Evolutionary conservation across 2,329 filamentous ascomycete genomes (phyloP).

Genomic region (Nannizzia gypsea): DNA sequence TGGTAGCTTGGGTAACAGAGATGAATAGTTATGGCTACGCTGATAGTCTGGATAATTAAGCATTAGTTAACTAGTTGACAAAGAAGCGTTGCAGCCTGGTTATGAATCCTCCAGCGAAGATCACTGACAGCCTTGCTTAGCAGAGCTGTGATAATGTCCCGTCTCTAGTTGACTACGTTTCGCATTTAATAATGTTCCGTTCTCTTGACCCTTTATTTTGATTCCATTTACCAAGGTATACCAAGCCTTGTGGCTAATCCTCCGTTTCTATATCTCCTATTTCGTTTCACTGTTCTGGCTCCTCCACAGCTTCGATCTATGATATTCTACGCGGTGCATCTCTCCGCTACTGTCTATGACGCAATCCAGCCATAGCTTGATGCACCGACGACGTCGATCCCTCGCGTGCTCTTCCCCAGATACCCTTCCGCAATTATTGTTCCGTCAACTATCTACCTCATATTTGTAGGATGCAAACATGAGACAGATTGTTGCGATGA

Average conservation of each 20-base stretch:
- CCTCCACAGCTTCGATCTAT: not conserved
- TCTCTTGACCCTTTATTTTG: not conserved
- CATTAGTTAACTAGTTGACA: too few relatives aligned
- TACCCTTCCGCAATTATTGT: not conserved
- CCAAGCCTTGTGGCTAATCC: not conserved
- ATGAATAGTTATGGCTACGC: not conserved
- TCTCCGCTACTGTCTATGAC: not conserved
- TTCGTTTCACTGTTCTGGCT: not conserved
- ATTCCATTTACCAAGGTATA: not conserved
- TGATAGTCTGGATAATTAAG: too few relatives aligned
- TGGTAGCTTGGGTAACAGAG: not conserved
- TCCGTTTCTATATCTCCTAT: not conserved
- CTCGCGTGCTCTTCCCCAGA: not conserved
- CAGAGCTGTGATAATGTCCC: not conserved
- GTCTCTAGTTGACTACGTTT: not conserved
- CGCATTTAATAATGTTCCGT: not conserved
- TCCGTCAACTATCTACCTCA: not conserved
- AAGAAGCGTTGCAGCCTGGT: not conserved
- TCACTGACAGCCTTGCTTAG: too few relatives aligned
- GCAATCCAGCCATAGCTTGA: not conserved
- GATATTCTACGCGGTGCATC: not conserved
- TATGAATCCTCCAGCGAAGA: not conserved
- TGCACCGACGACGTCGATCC: not conserved
- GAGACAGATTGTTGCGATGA: not conserved
- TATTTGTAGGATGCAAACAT: not conserved